A percentile compares a stretch with the other conserved stretches of the same genome.
phyloP scores from a whole-genome alignment of 2,329 filamentous ascomycete species.

The Bisporella sp. region DNA sequence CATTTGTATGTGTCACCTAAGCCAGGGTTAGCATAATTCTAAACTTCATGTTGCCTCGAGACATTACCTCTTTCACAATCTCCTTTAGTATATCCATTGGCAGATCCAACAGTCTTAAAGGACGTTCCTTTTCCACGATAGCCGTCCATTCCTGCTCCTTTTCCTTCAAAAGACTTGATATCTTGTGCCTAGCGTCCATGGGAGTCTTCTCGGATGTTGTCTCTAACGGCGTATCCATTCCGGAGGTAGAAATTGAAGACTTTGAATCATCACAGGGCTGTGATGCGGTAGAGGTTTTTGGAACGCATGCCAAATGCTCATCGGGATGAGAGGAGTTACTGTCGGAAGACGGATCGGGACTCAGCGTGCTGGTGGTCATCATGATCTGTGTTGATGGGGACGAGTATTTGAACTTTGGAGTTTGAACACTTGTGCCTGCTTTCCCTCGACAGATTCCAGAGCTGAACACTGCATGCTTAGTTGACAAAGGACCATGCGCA shows the following conservation, averaged over 20 bases:
- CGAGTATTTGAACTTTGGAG: too few species aligned
- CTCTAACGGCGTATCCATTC: conserved; percentile 13
- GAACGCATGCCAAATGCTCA: conserved; percentile 17
- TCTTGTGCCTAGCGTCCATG: conserved; percentile 22
- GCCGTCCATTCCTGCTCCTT: conserved; percentile 61
- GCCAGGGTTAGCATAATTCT: not conserved
- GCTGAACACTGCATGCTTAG: conserved; percentile 16
- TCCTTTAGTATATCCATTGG: conserved; percentile 72
- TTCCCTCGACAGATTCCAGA: conserved; percentile 12
- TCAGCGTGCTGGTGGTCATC: conserved; percentile 21
- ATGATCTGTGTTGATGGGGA: too few species aligned
- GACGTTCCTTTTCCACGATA: conserved; percentile 48
- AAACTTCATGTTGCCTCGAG: not conserved
- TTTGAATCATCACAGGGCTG: conserved; percentile 17
- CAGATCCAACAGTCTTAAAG: conserved; percentile 63
- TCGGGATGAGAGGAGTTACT: conserved; percentile 24
- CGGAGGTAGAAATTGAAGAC: conserved; percentile 11
- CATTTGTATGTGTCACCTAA: conserved; percentile 74
- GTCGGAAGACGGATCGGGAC: conserved; percentile 18
- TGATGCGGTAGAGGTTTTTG: conserved; percentile 23
- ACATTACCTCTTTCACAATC: conserved; percentile 67
- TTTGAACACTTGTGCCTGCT: conserved; percentile 1
- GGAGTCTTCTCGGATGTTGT: conserved; percentile 11
- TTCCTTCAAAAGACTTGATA: conserved; percentile 44
- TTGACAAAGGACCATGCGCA: conserved; percentile 8